These are phyloP conservation scores for Penicillium sp. DNA, from an alignment of 2,329 filamentous ascomycete species.

Conservation along the genomic window DNA sequence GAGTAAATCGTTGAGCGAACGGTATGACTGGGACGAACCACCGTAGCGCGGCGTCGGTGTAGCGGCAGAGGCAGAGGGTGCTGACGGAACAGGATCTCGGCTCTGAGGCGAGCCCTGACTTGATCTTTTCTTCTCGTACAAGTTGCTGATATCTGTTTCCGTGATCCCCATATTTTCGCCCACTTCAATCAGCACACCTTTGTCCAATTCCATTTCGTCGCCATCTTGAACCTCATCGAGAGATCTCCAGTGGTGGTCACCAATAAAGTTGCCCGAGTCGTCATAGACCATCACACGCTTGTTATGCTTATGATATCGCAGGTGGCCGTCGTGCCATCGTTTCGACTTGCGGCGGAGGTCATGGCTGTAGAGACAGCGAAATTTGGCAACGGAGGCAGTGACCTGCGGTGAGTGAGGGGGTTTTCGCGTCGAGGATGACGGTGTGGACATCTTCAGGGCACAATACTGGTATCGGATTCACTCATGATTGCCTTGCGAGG, in stretches of 20 bases:
- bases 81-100: constrained; percentile 39
- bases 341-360: constrained; percentile 86
- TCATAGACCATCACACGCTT: constrained; percentile 89
- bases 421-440: constrained; percentile 29
- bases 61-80: constrained; percentile 40
- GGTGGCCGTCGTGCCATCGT: constrained; percentile 87
- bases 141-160: constrained; percentile 74
- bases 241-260: constrained; percentile 79
- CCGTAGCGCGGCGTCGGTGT: background rate
- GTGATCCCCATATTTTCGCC: constrained; percentile 70
- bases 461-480: background rate
- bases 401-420: constrained; percentile 54
- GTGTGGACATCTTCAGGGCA: constrained; percentile 23
- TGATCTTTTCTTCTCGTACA: constrained; percentile 68
- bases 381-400: constrained; percentile 77
- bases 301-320: constrained; percentile 90
- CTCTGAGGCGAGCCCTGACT: constrained; percentile 31
- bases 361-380: constrained; percentile 81
- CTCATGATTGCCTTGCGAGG: background rate
- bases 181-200: constrained; percentile 76
- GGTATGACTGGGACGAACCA: constrained; percentile 48
- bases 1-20: constrained; percentile 64
- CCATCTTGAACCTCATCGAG: constrained; percentile 72
- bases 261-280: constrained; percentile 74
- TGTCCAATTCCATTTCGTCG: constrained; percentile 79